A percentile compares a stretch with the other conserved stretches of the same genome.
phyloP scores from a whole-genome alignment of 306 rosid genomes.

The Acacia acuminata region DNA sequence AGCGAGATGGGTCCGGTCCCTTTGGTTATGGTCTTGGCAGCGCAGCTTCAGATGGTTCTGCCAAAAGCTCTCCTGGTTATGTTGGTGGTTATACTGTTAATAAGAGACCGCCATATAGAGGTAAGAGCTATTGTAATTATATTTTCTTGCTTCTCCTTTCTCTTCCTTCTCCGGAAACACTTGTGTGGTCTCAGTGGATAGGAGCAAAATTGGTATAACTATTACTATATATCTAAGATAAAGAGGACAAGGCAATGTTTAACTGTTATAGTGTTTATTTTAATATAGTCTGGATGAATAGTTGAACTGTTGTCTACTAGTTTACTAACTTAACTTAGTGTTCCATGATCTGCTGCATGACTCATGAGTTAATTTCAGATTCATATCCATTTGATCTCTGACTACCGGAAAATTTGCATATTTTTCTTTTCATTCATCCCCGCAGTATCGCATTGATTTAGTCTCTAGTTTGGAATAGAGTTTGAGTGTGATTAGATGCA shows the following conservation, averaged over 20 bases:
- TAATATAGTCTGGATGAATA: constrained; percentile 8
- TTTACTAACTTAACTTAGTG: constrained; percentile 8
- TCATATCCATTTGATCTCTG: constrained; percentile 26
- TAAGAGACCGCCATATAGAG: constrained; percentile 97
- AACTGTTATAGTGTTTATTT: constrained; percentile 1
- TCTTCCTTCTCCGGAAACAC: constrained; percentile 6
- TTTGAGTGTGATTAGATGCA: neutral
- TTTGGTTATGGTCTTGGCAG: constrained; percentile 85
- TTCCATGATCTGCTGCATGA: neutral
- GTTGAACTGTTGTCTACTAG: neutral
- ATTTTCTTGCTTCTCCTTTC: constrained; percentile 20
- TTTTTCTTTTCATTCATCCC: neutral
- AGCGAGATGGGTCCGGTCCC: constrained; percentile 79
- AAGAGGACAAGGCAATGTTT: neutral
- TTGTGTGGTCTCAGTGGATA: constrained; percentile 8
- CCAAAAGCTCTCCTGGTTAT: constrained; percentile 81
- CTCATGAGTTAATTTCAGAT: constrained; percentile 20
- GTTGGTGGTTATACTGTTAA: constrained; percentile 94
- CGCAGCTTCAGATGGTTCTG: constrained; percentile 76
- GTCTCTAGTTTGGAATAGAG: neutral
- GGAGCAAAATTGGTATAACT: neutral
- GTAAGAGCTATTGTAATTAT: constrained; percentile 54
- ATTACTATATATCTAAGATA: neutral
- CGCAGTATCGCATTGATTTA: neutral
- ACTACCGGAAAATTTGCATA: neutral